Evolutionary conservation across 331 rosid species (phyloP).

Genomic region (Malus hybrid): DNA sequence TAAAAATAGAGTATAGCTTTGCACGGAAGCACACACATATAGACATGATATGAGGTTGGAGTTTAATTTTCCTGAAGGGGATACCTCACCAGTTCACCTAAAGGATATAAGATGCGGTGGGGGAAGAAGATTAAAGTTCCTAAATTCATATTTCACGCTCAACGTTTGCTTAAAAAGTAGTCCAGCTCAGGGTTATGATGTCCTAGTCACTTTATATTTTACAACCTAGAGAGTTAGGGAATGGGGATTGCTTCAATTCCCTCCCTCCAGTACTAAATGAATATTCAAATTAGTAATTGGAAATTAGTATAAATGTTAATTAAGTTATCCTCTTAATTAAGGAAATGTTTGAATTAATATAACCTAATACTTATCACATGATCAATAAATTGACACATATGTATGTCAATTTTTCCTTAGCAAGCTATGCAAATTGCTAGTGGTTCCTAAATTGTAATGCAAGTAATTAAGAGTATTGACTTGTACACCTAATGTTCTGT

Average conservation of each 20-base stretch:
- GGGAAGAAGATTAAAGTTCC: not conserved
- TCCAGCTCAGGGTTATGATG: not conserved
- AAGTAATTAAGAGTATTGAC: too few relatives aligned
- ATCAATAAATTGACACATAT: not conserved
- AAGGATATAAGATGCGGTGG: not conserved
- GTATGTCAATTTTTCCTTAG: not conserved
- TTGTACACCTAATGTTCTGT: too few relatives aligned
- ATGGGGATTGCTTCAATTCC: not conserved
- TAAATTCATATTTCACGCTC: not conserved
- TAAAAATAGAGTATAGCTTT: not conserved
- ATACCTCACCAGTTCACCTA: conserved; percentile 15
- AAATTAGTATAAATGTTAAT: too few relatives aligned
- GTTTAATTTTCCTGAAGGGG: not conserved
- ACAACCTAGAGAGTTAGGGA: not conserved
- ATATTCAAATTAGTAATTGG: not conserved
- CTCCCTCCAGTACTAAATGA: not conserved
- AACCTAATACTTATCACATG: not conserved
- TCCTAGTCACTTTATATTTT: not conserved
- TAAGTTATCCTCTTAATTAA: not conserved
- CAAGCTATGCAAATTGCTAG: too few relatives aligned
- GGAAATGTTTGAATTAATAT: not conserved
- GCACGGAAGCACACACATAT: not conserved
- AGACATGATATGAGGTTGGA: too few relatives aligned
- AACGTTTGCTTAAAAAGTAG: not conserved
- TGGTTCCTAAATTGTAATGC: too few relatives aligned